These are phyloP conservation scores for Pulveroboletus ravenelii DNA, from an alignment of 768 basidiomycete genomes.

Conservation along the genomic window DNA sequence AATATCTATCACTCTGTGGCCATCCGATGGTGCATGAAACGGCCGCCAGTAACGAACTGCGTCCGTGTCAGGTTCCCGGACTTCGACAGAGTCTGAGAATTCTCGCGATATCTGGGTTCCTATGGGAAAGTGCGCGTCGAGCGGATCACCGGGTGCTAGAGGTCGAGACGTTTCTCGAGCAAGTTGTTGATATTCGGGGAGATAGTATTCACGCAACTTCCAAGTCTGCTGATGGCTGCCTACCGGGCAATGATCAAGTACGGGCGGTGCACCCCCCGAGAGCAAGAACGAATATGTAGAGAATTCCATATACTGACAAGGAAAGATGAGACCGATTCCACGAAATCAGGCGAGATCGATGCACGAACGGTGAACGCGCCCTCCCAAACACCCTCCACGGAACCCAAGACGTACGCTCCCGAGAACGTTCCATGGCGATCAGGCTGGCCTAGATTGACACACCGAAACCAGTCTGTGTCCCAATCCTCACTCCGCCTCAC, in stretches of 20 bases:
- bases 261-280: conserved; percentile 58
- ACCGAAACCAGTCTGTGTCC: conserved; percentile 69
- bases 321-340: background rate
- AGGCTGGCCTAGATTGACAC: conserved; percentile 35
- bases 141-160: conserved; percentile 54
- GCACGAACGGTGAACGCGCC: conserved; percentile 65
- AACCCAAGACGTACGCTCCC: conserved; percentile 56
- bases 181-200: conserved; percentile 34
- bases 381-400: conserved; percentile 77
- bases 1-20: conserved; percentile 46
- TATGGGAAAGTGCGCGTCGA: conserved; percentile 57
- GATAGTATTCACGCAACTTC: conserved; percentile 76
- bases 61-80: conserved; percentile 41
- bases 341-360: background rate
- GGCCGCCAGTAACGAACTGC: conserved; percentile 27
- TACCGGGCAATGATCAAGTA: conserved; percentile 68
- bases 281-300: conserved; percentile 75
- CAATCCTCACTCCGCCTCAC: conserved; percentile 46
- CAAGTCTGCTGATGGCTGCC: conserved; percentile 88
- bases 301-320: conserved; percentile 72
- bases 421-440: conserved; percentile 34
- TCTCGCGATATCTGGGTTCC: conserved; percentile 47
- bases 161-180: conserved; percentile 21
- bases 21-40: conserved; percentile 20
- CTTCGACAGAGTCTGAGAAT: conserved; percentile 40